Conservation (phyloP, 148 eudicot genomes). For the Spergularia marina region DNA sequence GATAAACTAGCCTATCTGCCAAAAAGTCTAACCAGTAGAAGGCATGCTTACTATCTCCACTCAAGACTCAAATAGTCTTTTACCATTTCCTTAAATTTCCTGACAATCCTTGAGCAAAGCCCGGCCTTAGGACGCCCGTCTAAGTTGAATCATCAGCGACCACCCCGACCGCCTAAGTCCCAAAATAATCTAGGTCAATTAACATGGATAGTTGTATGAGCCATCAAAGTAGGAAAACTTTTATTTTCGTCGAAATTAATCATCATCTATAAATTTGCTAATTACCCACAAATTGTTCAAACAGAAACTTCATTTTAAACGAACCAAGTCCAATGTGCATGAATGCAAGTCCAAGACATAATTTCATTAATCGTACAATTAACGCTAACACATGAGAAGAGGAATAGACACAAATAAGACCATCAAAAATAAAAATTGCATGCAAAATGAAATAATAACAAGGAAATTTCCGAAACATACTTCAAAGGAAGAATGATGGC, state of each 20-base stretch:
- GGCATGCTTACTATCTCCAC: neutral
- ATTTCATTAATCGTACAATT: neutral
- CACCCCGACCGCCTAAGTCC: too few relatives aligned
- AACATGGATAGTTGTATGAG: too few relatives aligned
- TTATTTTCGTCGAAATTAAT: too few relatives aligned
- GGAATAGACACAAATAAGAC: neutral
- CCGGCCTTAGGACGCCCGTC: too few relatives aligned
- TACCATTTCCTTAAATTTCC: neutral
- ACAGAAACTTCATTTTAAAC: neutral
- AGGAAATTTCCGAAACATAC: constrained; percentile 33
- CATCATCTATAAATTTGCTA: neutral
- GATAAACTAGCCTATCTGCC: neutral
- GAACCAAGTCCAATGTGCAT: neutral
- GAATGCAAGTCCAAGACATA: neutral
- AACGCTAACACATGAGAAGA: neutral
- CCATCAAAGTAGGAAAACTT: too few relatives aligned
- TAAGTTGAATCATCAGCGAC: too few relatives aligned
- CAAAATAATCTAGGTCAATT: too few relatives aligned
- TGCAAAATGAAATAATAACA: neutral
- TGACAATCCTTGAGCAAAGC: neutral
- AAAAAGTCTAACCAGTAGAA: neutral
- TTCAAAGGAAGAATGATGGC: constrained; percentile 69
- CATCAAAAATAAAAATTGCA: neutral
- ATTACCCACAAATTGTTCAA: neutral
- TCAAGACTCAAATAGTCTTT: neutral